Base-by-base conservation (phyloP, 257 asterid species). In the Solanum pinnatisectum region DNA sequence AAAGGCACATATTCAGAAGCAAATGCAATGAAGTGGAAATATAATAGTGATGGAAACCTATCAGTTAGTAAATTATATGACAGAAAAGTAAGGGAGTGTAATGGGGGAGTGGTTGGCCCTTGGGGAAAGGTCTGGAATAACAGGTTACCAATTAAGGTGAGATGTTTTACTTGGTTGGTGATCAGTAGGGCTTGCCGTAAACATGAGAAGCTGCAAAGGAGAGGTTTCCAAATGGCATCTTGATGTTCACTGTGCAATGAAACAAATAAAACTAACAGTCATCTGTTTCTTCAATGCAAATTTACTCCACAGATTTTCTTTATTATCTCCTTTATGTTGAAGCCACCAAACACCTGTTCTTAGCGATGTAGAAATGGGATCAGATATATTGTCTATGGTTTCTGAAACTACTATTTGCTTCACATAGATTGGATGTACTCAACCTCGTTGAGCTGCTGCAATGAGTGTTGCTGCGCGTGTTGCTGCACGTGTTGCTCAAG, bases 391-490 rank as follows among this genome's bases (percentile, higher is more conserved):
- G 46, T 73, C 44, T 35, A 73, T 35, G 84, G 59, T 39, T 73
- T 10, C 36, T 60, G 27, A 68, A 68, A 87, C 63, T 90, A 74
- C 12, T 22, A 74, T 74, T 74, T 74, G 32, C 83, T 74, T 79
- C 49, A 88, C 84, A 86, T 94, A 94, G 98, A 93, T 96, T 88
- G 99, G 98, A 27, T 96, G 98, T 89, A 96, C 99, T 88, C 99
- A 96, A 92, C 98, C 99, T 71, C 96, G 98, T 16, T 92, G 98
- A 84, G 99, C 95, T 84, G 98, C 99, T 84, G 99, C 99, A 22
- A 97, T 97, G 98, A 97, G 98, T 91, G 99, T 96, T 85, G 95
- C 99, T 90, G 98, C 98, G 89, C n/a, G n/a, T n/a, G n/a, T n/a
- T n/a, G n/a, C n/a, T n/a, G n/a, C n/a, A n/a, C 94, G 98, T 86